Conservation (phyloP, 2,329 filamentous ascomycete species). For the Xylaria hypoxylon region DNA sequence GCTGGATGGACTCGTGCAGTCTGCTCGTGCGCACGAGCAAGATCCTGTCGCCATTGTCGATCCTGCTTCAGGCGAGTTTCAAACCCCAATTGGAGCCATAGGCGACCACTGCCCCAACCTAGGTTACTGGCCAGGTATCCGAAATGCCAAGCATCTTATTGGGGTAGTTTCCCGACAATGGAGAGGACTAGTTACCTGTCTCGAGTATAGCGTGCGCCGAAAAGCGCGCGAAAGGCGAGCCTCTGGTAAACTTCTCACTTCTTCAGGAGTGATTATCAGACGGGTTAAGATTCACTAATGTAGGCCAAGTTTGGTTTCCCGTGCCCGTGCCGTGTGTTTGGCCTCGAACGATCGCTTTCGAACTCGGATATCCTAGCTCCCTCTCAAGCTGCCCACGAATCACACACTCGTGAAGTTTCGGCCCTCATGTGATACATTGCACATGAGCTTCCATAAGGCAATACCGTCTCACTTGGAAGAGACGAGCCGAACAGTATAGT, state of each 20-base stretch:
- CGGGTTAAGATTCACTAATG: constrained; percentile 15
- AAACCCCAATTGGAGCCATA: constrained; percentile 24
- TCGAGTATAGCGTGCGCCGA: constrained; percentile 2
- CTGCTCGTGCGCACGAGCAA: constrained; percentile 14
- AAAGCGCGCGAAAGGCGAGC: constrained; percentile 2
- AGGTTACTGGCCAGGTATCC: constrained; percentile 2
- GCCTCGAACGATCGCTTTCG: not conserved
- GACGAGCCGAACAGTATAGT: not conserved
- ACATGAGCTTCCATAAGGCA: not conserved
- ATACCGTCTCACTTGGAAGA: constrained; percentile 4
- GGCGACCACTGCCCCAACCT: constrained; percentile 11
- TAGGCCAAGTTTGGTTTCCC: constrained; percentile 11
- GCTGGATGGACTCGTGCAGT: not conserved
- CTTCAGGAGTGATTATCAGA: constrained; percentile 14
- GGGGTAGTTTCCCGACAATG: not conserved
- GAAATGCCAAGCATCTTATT: constrained; percentile 21
- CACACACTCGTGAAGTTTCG: constrained; percentile 5
- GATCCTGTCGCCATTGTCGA: constrained; percentile 21
- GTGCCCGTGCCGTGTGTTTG: not conserved
- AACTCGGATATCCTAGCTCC: not conserved
- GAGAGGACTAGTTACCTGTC: not conserved
- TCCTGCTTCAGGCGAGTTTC: constrained; percentile 36
- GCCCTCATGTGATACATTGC: constrained; percentile 2
- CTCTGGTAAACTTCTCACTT: not conserved
- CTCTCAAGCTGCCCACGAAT: constrained; percentile 15